phyloP scores from a whole-genome alignment of 768 basidiomycete genomes.

The Serpula lacrymans region DNA sequence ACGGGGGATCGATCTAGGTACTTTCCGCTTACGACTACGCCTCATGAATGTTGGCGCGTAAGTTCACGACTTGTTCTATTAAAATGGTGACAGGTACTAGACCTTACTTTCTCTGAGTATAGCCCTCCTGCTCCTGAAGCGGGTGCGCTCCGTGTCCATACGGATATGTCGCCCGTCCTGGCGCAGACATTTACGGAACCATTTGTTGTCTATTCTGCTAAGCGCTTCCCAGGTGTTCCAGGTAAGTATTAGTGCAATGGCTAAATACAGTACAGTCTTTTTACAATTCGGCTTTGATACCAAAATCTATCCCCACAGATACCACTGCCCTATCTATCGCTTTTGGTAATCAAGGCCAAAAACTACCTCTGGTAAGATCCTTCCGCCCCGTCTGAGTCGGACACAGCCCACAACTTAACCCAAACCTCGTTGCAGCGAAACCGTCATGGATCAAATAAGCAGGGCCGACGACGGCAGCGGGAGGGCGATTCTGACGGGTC shows the following conservation, averaged over 20 bases:
- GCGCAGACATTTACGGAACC: slow-evolving; percentile 81
- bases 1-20: too few species aligned
- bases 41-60: slow-evolving; percentile 91
- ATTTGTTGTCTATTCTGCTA: slow-evolving; percentile 88
- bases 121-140: slow-evolving; percentile 74
- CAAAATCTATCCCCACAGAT: slow-evolving; percentile 41
- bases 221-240: slow-evolving; percentile 93
- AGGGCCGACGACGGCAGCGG: slow-evolving; percentile 52
- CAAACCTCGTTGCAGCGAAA: slow-evolving; percentile 55
- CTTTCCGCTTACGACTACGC: slow-evolving; percentile 81
- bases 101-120: slow-evolving; percentile 15
- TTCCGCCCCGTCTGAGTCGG: slow-evolving; percentile 20
- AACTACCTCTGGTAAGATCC: slow-evolving; percentile 72
- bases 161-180: slow-evolving; percentile 67
- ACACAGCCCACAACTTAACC: slow-evolving; percentile 16
- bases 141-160: slow-evolving; percentile 64
- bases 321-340: slow-evolving; percentile 89
- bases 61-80: slow-evolving; percentile 36
- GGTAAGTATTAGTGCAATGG: slow-evolving; percentile 51
- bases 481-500: slow-evolving; percentile 59
- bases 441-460: slow-evolving; percentile 70
- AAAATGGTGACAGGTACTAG: slow-evolving; percentile 16
- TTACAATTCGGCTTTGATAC: slow-evolving; percentile 13
- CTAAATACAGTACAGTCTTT: slow-evolving; percentile 10
- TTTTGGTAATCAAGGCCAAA: slow-evolving; percentile 87